These are phyloP conservation scores for Uronychia setigera DNA, from an alignment of 73 alveolate species.

Conservation along the genomic window DNA sequence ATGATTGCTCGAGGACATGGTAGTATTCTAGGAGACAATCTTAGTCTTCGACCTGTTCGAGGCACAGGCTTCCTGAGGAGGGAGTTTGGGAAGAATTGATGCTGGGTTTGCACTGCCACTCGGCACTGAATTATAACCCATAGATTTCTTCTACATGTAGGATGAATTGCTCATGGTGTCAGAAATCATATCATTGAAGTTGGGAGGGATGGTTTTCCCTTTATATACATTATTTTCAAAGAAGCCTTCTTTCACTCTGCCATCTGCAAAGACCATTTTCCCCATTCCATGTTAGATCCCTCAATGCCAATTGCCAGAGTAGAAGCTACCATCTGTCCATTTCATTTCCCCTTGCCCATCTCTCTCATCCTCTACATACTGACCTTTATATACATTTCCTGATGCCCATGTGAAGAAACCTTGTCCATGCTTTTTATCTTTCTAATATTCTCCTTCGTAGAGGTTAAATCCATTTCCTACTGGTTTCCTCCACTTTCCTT, in stretches of 20 bases:
- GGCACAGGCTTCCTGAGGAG: background rate
- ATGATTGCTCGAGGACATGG: background rate
- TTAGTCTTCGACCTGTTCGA: background rate
- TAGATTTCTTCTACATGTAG: background rate
- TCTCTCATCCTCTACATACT: slow-evolving; percentile 26
- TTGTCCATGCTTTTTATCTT: slow-evolving; percentile 39
- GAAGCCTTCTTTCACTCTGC: background rate
- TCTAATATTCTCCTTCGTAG: slow-evolving; percentile 23
- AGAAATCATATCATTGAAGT: background rate
- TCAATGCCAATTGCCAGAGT: slow-evolving; percentile 41
- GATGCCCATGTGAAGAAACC: slow-evolving; percentile 56
- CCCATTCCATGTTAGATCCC: slow-evolving; percentile 12
- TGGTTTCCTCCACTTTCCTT: slow-evolving; percentile 63
- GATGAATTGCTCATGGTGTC: background rate
- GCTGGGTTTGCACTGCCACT: too few relatives aligned
- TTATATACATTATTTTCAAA: background rate
- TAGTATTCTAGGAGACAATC: background rate
- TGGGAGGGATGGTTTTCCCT: background rate
- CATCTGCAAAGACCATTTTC: background rate
- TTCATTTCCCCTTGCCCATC: slow-evolving; percentile 48
- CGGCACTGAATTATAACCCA: background rate
- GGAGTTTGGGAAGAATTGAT: background rate
- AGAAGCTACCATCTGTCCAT: slow-evolving; percentile 45
- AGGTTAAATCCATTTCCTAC: slow-evolving; percentile 10
- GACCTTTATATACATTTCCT: slow-evolving; percentile 37